Evolutionary conservation across 805 yeast species (phyloP), one percentile per base, ranked within the genome.

Genomic region (Nakazawaea siamensis): DNA sequence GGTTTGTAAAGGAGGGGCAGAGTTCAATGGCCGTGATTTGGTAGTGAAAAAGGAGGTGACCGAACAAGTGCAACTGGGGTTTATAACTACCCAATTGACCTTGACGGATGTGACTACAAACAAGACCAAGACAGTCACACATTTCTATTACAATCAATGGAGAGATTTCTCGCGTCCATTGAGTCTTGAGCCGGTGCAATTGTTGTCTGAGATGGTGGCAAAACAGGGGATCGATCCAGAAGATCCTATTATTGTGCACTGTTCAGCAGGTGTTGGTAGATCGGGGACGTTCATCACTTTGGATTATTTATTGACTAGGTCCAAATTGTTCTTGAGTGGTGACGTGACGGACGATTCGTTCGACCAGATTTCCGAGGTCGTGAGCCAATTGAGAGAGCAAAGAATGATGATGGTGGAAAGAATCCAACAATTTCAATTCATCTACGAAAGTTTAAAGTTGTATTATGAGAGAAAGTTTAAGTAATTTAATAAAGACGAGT

Each of bases 381-480:
- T 73, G n/a, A 56, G 54, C 36, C 59, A 54, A 38, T 60, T 71
- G 49, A 49, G 78, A 38, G 54, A 55, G 27, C 73, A 69, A 47
- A 42, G 80, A 34, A 57, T 71, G 29, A 51, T 70, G 40, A 73
- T 73, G 79, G 77, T 73, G 19, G 78, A 73, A 40, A 65, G 63
- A 43, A 54, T 62, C 32, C 67, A 62, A 38, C 80, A 73, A 45
- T 73, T 54, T 41, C 52, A 60, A n/a, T 68, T 64, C 35, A 58
- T 74, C 39, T 70, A 72, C 47, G 68, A 66, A 33, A 51, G 64
- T 12, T 33, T 54, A 14, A 43, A 33, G 29, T 27, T 37, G 20
- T 47, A 35, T 35, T 52, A 42, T 34, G n/a, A n/a, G n/a, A n/a
- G n/a, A n/a, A n/a, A n/a, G n/a, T n/a, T n/a, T n/a, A n/a, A n/a